These are phyloP conservation scores for Fusarium sp. DNA, from an alignment of 2,329 filamentous ascomycete genomes.

Conservation along the genomic window DNA sequence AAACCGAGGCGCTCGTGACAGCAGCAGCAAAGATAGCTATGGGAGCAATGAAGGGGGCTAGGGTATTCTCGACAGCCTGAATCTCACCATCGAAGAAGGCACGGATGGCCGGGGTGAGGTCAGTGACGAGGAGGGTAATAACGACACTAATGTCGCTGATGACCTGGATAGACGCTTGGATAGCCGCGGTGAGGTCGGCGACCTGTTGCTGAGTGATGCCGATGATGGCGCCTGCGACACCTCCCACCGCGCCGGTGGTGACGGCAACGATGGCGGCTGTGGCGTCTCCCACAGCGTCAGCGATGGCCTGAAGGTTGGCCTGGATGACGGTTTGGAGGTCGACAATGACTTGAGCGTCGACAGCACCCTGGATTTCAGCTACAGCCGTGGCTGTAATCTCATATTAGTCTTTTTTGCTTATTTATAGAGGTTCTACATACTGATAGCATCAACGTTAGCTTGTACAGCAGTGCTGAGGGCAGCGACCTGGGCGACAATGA, in stretches of 20 bases:
- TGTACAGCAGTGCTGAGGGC: not conserved
- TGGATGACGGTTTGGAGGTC: not conserved
- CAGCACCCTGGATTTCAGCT: not conserved
- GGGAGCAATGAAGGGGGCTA: conserved; percentile 19
- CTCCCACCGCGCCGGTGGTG: conserved; percentile 24
- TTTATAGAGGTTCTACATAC: not conserved
- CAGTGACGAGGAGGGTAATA: not conserved
- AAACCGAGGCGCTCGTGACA: not conserved
- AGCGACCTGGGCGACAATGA: not conserved
- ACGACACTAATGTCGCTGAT: not conserved
- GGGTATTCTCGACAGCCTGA: not conserved
- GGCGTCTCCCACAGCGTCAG: not conserved
- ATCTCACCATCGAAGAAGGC: conserved; percentile 10
- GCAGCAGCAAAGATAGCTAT: conserved; percentile 3
- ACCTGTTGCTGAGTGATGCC: conserved; percentile 10
- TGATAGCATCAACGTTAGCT: not conserved
- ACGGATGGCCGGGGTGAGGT: not conserved
- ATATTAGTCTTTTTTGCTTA: not conserved
- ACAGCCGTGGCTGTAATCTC: not conserved
- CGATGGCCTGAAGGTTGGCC: conserved; percentile 12
- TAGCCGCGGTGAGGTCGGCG: not conserved
- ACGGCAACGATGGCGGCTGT: conserved; percentile 8
- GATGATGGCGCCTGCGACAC: not conserved
- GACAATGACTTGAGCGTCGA: not conserved
- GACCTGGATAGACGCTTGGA: not conserved